Evolutionary conservation across 768 basidiomycete species (phyloP).

Genomic region (Leccinum obscurum): DNA sequence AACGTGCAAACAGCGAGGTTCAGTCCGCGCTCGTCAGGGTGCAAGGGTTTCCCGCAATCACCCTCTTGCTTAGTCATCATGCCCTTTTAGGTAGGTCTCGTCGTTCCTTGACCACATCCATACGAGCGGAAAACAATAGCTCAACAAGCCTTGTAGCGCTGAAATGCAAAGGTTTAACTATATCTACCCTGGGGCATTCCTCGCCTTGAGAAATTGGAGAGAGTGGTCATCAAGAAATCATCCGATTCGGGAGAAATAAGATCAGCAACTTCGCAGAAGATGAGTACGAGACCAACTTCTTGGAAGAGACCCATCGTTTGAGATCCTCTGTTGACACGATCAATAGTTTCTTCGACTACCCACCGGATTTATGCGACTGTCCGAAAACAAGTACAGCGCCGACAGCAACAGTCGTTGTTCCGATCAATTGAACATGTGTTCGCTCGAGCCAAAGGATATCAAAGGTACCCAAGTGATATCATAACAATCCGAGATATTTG

Average conservation of each 20-base stretch:
- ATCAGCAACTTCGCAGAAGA: conserved; percentile 26
- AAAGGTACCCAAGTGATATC: conserved; percentile 44
- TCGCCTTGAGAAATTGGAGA: conserved; percentile 33
- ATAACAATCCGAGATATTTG: conserved; percentile 56
- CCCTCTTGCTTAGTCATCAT: not conserved
- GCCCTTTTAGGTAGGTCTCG: conserved; percentile 14
- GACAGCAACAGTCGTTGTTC: conserved; percentile 17
- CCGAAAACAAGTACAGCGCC: conserved; percentile 37
- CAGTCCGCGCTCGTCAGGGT: conserved; percentile 9
- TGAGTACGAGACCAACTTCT: not conserved
- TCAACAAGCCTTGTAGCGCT: conserved; percentile 29
- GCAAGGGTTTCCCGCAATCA: conserved; percentile 21
- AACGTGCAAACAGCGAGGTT: conserved; percentile 31
- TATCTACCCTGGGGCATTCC: not conserved
- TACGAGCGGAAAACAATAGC: conserved; percentile 36
- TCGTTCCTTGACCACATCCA: conserved; percentile 19
- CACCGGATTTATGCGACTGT: conserved; percentile 47
- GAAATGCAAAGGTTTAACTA: conserved; percentile 11
- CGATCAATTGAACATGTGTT: conserved; percentile 14
- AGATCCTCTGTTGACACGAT: conserved; percentile 6
- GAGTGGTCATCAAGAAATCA: conserved; percentile 34
- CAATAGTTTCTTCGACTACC: conserved; percentile 4
- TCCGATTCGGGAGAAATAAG: conserved; percentile 30
- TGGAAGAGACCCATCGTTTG: not conserved
- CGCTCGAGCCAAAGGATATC: conserved; percentile 38